Conservation (phyloP, 208 protist species). For the Trypanosomatidae sp. region DNA sequence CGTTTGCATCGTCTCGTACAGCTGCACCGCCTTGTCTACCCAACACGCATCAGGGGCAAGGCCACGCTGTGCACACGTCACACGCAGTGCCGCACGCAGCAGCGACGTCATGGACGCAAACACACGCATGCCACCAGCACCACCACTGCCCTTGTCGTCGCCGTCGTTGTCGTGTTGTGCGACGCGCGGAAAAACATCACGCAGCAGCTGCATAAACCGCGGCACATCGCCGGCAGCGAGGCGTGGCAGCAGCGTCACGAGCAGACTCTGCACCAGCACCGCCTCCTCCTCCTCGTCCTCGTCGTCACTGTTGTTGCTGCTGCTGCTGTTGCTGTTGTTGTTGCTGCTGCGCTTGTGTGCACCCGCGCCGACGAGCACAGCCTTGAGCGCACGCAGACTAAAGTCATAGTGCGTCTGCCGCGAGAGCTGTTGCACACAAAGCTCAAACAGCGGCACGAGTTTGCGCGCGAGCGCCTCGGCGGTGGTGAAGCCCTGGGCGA, state of each 20-base stretch:
- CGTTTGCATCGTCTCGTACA: constrained; percentile 95
- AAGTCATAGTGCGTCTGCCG: constrained; percentile 99
- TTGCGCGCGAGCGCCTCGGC: constrained; percentile 95
- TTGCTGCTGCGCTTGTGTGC: constrained; percentile 80
- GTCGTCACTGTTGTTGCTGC: not conserved
- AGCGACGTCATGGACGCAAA: constrained; percentile 28
- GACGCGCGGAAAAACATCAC: constrained; percentile 97
- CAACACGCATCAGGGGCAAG: constrained; percentile 64
- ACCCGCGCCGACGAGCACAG: constrained; percentile 96
- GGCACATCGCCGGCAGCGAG: constrained; percentile 93
- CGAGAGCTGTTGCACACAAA: constrained; percentile 97
- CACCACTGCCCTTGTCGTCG: not conserved
- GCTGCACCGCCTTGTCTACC: constrained; percentile 96
- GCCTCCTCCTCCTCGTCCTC: constrained; percentile 56
- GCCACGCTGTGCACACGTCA: constrained; percentile 67
- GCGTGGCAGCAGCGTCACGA: constrained; percentile 97
- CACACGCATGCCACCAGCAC: not conserved
- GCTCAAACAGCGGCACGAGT: constrained; percentile 97
- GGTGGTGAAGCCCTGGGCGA: constrained; percentile 97
- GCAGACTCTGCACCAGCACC: constrained; percentile 90
- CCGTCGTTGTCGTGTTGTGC: too few species aligned
- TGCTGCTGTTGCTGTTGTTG: not conserved
- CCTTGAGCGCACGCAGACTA: constrained; percentile 99
- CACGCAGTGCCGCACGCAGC: constrained; percentile 58
- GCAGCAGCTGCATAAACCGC: constrained; percentile 91